These are phyloP conservation scores for Fusarium burgessii DNA, from an alignment of 2,329 filamentous ascomycete genomes.

Conservation along the genomic window DNA sequence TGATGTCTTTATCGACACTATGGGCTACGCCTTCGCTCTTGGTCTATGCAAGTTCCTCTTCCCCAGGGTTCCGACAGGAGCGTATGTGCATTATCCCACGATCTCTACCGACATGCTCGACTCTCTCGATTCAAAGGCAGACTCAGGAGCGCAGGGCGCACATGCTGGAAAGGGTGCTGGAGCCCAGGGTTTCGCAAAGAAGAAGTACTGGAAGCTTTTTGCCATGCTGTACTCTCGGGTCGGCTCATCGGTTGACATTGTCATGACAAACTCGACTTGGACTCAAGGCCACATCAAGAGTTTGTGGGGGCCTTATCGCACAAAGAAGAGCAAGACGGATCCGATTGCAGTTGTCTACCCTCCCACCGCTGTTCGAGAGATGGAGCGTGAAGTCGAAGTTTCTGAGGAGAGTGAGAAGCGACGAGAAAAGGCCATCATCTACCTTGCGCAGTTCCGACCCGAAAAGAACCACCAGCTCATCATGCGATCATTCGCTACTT, in stretches of 20 bases:
- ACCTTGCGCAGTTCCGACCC: slow-evolving; percentile 96
- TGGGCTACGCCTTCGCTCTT: slow-evolving; percentile 95
- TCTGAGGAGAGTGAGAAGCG: slow-evolving; percentile 74
- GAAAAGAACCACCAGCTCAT: slow-evolving; percentile 97
- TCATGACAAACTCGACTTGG: slow-evolving; percentile 98
- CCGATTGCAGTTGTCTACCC: slow-evolving; percentile 86
- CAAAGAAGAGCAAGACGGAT: slow-evolving; percentile 57
- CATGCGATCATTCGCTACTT: slow-evolving; percentile 83
- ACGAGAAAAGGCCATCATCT: slow-evolving; percentile 81
- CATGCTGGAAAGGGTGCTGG: slow-evolving; percentile 87
- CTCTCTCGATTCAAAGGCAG: slow-evolving; percentile 75
- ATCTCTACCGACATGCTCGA: slow-evolving; percentile 98
- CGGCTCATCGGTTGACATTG: slow-evolving; percentile 86
- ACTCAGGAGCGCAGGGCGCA: slow-evolving; percentile 74
- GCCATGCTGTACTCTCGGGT: slow-evolving; percentile 85
- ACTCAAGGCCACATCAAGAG: slow-evolving; percentile 85
- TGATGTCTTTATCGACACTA: slow-evolving; percentile 95
- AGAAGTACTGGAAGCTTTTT: slow-evolving; percentile 87
- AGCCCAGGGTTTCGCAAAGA: slow-evolving; percentile 77
- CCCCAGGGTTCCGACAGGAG: slow-evolving; percentile 81
- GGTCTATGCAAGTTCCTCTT: slow-evolving; percentile 88
- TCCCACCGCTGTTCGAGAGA: slow-evolving; percentile 88
- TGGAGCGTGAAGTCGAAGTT: slow-evolving; percentile 80
- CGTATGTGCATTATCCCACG: slow-evolving; percentile 98
- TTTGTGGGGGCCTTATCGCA: slow-evolving; percentile 77